Evolutionary conservation across 768 basidiomycete species (phyloP).

Genomic region (Suillus decipiens): DNA sequence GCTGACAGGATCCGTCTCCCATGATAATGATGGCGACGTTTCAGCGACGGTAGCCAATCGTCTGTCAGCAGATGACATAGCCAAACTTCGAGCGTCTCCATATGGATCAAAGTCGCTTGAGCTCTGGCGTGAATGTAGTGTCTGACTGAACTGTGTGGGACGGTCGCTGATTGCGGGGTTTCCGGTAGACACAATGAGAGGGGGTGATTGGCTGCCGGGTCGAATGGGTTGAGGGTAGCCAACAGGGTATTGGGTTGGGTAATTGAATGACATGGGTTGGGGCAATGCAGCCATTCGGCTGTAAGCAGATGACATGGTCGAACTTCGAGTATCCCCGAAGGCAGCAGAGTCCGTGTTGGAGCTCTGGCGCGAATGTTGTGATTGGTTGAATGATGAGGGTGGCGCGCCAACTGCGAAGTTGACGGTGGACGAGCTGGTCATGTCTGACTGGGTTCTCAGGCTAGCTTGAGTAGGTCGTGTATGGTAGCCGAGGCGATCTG

Average conservation of each 20-base stretch:
- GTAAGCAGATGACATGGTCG: slow-evolving; percentile 38
- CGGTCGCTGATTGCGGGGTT: not conserved
- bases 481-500: slow-evolving; percentile 24
- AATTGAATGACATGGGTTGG: slow-evolving; percentile 26
- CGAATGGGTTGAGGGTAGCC: slow-evolving; percentile 10
- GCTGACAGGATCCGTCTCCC: not conserved
- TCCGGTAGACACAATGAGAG: slow-evolving; percentile 11
- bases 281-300: slow-evolving; percentile 40
- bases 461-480: slow-evolving; percentile 28
- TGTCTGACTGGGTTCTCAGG: slow-evolving; percentile 25
- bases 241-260: slow-evolving; percentile 32
- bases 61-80: slow-evolving; percentile 40
- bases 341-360: slow-evolving; percentile 21
- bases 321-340: slow-evolving; percentile 17
- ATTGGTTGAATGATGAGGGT: not conserved
- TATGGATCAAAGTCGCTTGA: slow-evolving; percentile 21
- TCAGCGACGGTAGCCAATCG: slow-evolving; percentile 42
- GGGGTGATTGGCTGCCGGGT: slow-evolving; percentile 8
- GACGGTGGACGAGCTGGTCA: not conserved
- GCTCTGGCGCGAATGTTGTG: slow-evolving; percentile 17
- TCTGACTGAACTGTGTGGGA: not conserved
- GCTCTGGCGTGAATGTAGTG: slow-evolving; percentile 15
- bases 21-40: not conserved
- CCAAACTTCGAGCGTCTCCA: slow-evolving; percentile 20
- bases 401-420: not conserved